These are phyloP conservation scores for Cytospora paraplurivora DNA, from an alignment of 2,329 filamentous ascomycete species.

Conservation along the genomic window DNA sequence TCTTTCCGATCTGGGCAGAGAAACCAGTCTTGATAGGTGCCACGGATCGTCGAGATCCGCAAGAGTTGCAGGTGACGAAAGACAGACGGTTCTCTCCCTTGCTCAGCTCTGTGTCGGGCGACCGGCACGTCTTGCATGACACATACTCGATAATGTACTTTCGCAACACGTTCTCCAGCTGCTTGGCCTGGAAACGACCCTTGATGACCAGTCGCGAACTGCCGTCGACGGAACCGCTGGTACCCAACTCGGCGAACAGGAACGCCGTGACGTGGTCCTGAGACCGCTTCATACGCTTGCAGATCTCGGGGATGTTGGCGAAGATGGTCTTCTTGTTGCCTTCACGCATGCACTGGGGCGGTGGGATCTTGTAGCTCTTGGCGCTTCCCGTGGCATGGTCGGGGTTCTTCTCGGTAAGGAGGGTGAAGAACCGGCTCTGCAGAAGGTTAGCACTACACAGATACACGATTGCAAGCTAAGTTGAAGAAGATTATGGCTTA, in stretches of 20 bases:
- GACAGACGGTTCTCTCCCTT: conserved; percentile 99
- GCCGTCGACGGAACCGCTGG: conserved; percentile 92
- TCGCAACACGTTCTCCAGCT: conserved; percentile 95
- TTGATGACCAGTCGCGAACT: conserved; percentile 94
- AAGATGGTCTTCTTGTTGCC: conserved; percentile 99
- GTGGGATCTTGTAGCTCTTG: conserved; percentile 98
- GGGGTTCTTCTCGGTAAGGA: conserved; percentile 93
- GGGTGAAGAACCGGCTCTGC: conserved; percentile 78
- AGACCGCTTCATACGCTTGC: conserved; percentile 98
- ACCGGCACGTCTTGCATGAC: conserved; percentile 97
- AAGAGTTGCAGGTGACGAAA: conserved; percentile 96
- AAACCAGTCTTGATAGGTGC: conserved; percentile 99
- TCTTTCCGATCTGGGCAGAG: conserved; percentile 98
- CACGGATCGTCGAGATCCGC: conserved; percentile 81
- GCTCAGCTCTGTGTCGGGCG: conserved; percentile 91
- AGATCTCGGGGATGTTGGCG: conserved; percentile 97
- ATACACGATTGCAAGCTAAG: background rate
- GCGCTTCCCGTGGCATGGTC: conserved; percentile 86
- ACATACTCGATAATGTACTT: conserved; percentile 97
- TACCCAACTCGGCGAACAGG: conserved; percentile 97
- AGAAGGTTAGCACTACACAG: background rate
- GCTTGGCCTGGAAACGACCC: conserved; percentile 99
- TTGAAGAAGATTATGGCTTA: conserved; percentile 33
- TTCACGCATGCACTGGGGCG: conserved; percentile 97
- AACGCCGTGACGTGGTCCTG: conserved; percentile 98